A percentile compares a stretch with the other conserved stretches of the same genome.
Evolutionary conservation across 2,329 filamentous ascomycete genomes (phyloP).

Genomic region (Exutisphaerella laricina): DNA sequence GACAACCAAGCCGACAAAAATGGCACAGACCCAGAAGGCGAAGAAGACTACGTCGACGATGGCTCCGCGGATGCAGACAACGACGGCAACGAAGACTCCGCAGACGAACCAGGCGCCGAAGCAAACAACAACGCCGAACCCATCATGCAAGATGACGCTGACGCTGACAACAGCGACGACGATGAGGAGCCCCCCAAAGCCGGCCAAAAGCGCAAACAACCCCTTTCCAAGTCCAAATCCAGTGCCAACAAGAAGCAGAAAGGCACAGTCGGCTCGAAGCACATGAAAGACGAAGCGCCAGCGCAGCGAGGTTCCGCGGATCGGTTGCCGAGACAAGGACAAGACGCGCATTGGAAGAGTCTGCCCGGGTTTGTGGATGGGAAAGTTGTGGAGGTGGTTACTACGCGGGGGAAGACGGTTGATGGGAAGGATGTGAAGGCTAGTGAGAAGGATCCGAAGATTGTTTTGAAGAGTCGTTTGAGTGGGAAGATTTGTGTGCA

Average conservation of each 20-base stretch:
- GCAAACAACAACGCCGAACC: too few species aligned
- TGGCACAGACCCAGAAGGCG: conserved; percentile 4
- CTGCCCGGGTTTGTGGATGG: conserved; percentile 38
- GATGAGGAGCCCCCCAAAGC: conserved; percentile 12
- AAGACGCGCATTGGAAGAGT: conserved; percentile 40
- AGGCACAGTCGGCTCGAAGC: conserved; percentile 29
- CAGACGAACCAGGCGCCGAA: conserved; percentile 8
- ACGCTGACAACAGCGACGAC: conserved; percentile 34
- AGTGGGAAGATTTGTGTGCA: conserved; percentile 41
- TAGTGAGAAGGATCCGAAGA: conserved; percentile 39
- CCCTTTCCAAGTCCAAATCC: conserved; percentile 9
- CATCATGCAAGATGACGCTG: conserved; percentile 27
- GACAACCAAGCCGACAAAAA: conserved; percentile 1
- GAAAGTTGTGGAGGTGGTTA: conserved; percentile 40
- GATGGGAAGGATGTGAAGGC: conserved; percentile 41
- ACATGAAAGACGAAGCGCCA: conserved; percentile 27
- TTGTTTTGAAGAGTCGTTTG: conserved; percentile 38
- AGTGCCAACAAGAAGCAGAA: conserved; percentile 34
- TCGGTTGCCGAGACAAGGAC: conserved; percentile 38
- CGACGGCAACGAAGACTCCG: conserved; percentile 19
- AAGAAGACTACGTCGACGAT: conserved; percentile 25
- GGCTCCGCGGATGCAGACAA: conserved; percentile 27
- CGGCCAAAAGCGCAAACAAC: conserved; percentile 20
- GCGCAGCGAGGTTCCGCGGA: conserved; percentile 31
- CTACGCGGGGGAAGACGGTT: conserved; percentile 37